phyloP scores from a whole-genome alignment of 2,329 filamentous ascomycete genomes.

The Pseudocercospora vitis region DNA sequence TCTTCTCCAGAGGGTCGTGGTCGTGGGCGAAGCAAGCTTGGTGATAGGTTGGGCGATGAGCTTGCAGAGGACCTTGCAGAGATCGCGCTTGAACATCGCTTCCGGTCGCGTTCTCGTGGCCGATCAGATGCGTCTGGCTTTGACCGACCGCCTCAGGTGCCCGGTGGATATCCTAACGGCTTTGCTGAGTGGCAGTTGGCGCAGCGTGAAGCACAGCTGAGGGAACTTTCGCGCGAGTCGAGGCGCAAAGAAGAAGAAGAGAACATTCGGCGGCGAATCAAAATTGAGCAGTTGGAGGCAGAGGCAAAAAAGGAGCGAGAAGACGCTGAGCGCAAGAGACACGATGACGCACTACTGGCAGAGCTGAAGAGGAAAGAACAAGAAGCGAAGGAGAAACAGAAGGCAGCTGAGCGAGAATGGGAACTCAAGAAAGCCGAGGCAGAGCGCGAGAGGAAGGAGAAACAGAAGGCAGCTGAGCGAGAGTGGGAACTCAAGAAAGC shows the following conservation, averaged over 20 bases:
- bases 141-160: constrained; percentile 23
- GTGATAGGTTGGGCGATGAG: constrained; percentile 30
- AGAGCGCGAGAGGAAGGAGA: constrained; percentile 39
- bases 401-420: constrained; percentile 39
- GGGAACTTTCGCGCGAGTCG: constrained; percentile 37
- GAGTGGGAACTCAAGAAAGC: constrained; percentile 44
- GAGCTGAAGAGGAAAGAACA: constrained; percentile 45
- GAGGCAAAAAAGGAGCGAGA: constrained; percentile 40
- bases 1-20: constrained; percentile 26
- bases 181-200: constrained; percentile 34
- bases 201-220: constrained; percentile 39
- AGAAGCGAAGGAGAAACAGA: constrained; percentile 38
- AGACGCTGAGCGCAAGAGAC: constrained; percentile 39
- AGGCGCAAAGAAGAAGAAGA: constrained; percentile 42
- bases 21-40: constrained; percentile 23
- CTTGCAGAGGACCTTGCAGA: constrained; percentile 35
- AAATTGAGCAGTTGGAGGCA: constrained; percentile 36
- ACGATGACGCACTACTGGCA: constrained; percentile 40
- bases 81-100: constrained; percentile 35
- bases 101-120: constrained; percentile 38
- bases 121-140: constrained; percentile 30
- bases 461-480: constrained; percentile 36
- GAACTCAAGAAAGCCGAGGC: constrained; percentile 41
- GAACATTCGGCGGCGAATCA: constrained; percentile 31
- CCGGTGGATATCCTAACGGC: constrained; percentile 15